phyloP scores from a whole-genome alignment of 306 rosid genomes.

The Macrotyloma uniflorum region DNA sequence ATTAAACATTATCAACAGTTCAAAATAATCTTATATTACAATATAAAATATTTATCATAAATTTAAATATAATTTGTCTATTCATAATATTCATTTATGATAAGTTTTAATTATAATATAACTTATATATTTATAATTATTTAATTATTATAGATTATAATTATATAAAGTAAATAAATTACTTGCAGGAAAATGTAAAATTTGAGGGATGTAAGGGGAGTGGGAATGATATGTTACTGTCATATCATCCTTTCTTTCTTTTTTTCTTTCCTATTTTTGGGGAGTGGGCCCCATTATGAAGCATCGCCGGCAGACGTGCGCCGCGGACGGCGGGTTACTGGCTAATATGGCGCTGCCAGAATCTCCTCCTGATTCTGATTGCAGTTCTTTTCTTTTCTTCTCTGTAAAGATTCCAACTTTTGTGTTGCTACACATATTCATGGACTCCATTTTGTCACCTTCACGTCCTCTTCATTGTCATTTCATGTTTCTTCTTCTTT shows the following conservation, averaged over 20 bases:
- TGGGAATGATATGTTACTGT: background rate
- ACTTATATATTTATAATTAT: no score
- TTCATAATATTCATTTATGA: no score
- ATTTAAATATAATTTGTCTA: no score
- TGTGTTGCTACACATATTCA: background rate
- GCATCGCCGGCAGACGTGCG: background rate
- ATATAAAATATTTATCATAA: no score
- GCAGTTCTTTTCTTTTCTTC: background rate
- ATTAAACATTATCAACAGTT: no score
- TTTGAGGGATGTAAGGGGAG: no score
- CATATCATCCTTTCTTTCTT: background rate
- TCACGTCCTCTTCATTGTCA: no score
- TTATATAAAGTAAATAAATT: background rate
- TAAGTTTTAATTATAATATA: no score
- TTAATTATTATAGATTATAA: no score
- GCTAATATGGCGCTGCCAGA: background rate
- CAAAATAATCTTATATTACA: no score
- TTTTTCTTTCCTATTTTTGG: background rate
- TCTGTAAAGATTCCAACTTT: no score
- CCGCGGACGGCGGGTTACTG: constrained; percentile 1
- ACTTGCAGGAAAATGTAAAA: background rate
- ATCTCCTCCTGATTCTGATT: background rate
- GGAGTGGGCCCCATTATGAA: background rate
- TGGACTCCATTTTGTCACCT: background rate
- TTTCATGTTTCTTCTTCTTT: no score